Evolutionary conservation across 768 basidiomycete genomes (phyloP), one percentile per base, ranked within the genome.

Genomic region (Strobilomyces confusus): DNA sequence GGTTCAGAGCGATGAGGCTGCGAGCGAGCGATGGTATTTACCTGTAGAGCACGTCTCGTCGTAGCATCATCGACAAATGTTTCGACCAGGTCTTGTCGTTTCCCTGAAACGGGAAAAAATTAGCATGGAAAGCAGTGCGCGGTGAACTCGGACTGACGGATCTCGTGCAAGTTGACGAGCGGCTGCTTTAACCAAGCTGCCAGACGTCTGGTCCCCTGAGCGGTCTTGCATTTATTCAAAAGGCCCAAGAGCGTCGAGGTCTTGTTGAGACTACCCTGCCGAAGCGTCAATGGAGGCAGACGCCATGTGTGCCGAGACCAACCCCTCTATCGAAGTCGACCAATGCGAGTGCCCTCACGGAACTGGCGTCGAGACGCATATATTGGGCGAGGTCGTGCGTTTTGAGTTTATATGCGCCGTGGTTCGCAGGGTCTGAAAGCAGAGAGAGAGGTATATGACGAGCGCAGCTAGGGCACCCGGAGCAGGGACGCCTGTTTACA

Each of bases 111-210:
- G 5, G n/a, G n/a, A n/a, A 25, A 32, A 14, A 34, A n/a, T 50
- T 14, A 44, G 34, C 5, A 44, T 6, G 11, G 9, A 14, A 32
- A 23, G 20, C 4, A 8, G 20, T 14, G 5, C 9, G 14, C 20
- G 20, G 13, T 13, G 11, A 36, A 34, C 2, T 29, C 34, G 7
- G 33, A 76, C 91, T 57, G 52, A 91, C 93, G 77, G 55, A 98
- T 98, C 65, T 94, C 90, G 58, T 98, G 95, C 36, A 92, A 69
- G 68, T 97, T 98, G 30, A 98, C 83, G 25, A 98, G 74, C 6
- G 97, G 97, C 67, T 98, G 97, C 65, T 97, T 98, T 38, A 99
- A 73, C 95, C 95, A 98, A 44, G 84, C 86, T 0, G 86, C 89
- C 4, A 99, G 76, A 37, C 97, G 68, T 51, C 97, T 75, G 13